Base-by-base conservation (phyloP, 129 eudicot genomes). In the Lactuca sativa region DNA sequence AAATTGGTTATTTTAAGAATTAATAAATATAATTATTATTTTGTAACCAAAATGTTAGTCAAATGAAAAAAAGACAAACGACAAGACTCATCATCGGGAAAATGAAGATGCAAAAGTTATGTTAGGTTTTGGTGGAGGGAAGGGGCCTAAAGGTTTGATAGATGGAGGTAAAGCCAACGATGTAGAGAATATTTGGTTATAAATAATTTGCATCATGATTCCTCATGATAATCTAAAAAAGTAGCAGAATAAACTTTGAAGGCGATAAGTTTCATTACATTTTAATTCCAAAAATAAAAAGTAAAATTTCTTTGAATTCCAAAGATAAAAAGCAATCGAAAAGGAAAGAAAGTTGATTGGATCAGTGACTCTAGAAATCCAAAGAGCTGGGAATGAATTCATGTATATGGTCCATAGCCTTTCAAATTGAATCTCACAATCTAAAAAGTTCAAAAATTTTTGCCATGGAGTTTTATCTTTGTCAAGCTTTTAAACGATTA, bases 131-230 rank as follows among this genome's bases (percentile, higher is more conserved):
- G 16, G 54, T 40, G 67, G 34, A 40, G 52, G 31, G 13, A 60
- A 14, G 9, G 48, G 31, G 13, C 3, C 44, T 34, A 18, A 7
- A 12, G 21, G 44, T 60, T 61, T 37, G 9, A 61, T 16, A 37
- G 66, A 49, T 40, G 52, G 51, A 40, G 33, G 31, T 62, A 64
- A 64, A 44, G 56, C 69, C 69, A 64, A 44, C 38, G 12, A 18
- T 44, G 56, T 64, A 17, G 31, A 25, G 21, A 44, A 64, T 64
- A 18, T 64, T 36, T 64, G 38, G 7, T 44, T 6, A 41, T 21
- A 13, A 64, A 64, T 64, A 14, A 21, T 63, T 18, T 25, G 56
- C 11, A 55, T 18, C 13, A 44, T 64, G 56, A 64, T 64, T 64
- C 69, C 9, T 64, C 56, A 38, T 37, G 52, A 62, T 38, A 64